These are phyloP conservation scores for Fragilaria crotonensis DNA, from an alignment of 108 stramenopile species.

Conservation along the genomic window DNA sequence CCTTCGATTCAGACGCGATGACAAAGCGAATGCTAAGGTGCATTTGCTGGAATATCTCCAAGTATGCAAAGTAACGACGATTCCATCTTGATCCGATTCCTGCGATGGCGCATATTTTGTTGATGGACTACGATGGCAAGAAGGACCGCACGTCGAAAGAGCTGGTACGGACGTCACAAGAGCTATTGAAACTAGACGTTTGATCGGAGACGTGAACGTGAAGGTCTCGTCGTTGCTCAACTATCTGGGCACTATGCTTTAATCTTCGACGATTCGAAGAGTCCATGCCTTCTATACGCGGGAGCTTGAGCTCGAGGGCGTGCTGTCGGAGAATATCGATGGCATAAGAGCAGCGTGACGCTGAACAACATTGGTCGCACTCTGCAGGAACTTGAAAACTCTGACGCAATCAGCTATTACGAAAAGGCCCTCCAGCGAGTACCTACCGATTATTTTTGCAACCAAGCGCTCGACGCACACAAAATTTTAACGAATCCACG, in stretches of 20 bases:
- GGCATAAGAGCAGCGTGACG: constrained; percentile 30
- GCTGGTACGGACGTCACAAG: constrained; percentile 24
- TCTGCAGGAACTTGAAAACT: constrained; percentile 33
- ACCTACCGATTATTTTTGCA: background rate
- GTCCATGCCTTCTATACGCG: constrained; percentile 34
- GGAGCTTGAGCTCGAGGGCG: constrained; percentile 34
- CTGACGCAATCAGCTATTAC: constrained; percentile 39
- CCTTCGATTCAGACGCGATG: constrained; percentile 16
- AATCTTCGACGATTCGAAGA: constrained; percentile 25
- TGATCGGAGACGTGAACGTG: constrained; percentile 12
- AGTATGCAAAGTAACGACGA: constrained; percentile 1
- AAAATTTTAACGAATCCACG: background rate
- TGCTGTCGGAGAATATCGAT: constrained; percentile 5
- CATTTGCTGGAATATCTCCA: constrained; percentile 32
- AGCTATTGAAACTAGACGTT: constrained; percentile 30
- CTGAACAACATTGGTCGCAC: constrained; percentile 54
- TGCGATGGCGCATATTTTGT: constrained; percentile 25
- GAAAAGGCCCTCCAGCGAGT: constrained; percentile 16
- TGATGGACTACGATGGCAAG: constrained; percentile 35
- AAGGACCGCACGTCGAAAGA: constrained; percentile 25
- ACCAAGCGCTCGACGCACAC: background rate
- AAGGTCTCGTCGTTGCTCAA: constrained; percentile 37
- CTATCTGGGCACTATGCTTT: constrained; percentile 42
- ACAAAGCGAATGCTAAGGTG: constrained; percentile 14
- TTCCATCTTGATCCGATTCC: constrained; percentile 25